Evolutionary conservation across 2,329 filamentous ascomycete genomes (phyloP).

Genomic region (Alternaria sp.): DNA sequence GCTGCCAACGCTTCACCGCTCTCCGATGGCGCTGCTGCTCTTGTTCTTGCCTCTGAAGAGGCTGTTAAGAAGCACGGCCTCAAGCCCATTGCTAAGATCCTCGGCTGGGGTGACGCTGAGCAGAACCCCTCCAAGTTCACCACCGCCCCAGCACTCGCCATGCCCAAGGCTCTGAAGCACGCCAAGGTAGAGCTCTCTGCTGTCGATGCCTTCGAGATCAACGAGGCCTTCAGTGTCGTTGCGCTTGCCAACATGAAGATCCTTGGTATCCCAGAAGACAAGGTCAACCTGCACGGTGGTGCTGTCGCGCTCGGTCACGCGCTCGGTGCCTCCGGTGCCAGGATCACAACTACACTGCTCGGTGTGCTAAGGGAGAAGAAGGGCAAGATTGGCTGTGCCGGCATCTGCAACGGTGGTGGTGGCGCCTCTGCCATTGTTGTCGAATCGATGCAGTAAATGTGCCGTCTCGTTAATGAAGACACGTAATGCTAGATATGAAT

Average conservation of each 20-base stretch:
- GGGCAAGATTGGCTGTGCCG: conserved; percentile 90
- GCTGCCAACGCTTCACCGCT: conserved; percentile 96
- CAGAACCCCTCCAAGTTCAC: conserved; percentile 95
- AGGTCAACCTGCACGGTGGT: conserved; percentile 94
- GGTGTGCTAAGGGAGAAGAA: conserved; percentile 89
- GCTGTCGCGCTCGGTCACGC: conserved; percentile 96
- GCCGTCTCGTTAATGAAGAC: conserved; percentile 2
- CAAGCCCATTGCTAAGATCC: conserved; percentile 93
- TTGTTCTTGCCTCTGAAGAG: conserved; percentile 92
- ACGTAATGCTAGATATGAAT: conserved; percentile 9
- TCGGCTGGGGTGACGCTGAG: conserved; percentile 95
- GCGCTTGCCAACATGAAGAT: conserved; percentile 96
- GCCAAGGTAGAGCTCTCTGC: conserved; percentile 78
- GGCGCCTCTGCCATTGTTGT: conserved; percentile 93
- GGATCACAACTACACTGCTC: conserved; percentile 88
- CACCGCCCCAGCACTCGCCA: conserved; percentile 87
- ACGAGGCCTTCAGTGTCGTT: conserved; percentile 98
- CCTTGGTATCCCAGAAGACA: conserved; percentile 76
- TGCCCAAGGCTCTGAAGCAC: conserved; percentile 97
- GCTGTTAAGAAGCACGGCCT: conserved; percentile 91
- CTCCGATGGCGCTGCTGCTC: conserved; percentile 90
- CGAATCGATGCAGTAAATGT: conserved; percentile 60
- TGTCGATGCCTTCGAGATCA: conserved; percentile 97
- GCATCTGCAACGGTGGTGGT: conserved; percentile 97
- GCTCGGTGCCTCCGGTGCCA: conserved; percentile 89